A percentile compares a stretch with the other conserved stretches of the same genome.
phyloP scores from a whole-genome alignment of 345 rosid species.

The Arabidopsis arenosa region DNA sequence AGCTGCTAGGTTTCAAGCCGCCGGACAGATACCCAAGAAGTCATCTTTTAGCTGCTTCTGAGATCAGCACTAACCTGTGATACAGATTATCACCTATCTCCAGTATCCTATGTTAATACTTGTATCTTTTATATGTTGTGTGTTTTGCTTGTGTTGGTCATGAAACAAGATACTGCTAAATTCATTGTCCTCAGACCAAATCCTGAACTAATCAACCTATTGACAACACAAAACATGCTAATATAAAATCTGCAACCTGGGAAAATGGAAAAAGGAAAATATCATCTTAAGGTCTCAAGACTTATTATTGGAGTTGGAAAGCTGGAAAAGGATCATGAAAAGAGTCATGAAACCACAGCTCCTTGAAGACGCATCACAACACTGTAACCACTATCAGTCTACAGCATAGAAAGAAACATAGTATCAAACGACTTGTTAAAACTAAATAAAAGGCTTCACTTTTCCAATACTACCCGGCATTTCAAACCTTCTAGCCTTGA shows the following conservation, averaged over 20 bases:
- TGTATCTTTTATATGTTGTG: constrained; percentile 16
- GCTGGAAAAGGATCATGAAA: constrained; percentile 17
- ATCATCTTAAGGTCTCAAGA: constrained; percentile 13
- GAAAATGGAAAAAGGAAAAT: background rate
- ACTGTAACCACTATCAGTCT: constrained; percentile 38
- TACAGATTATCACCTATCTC: background rate
- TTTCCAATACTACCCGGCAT: constrained; percentile 22
- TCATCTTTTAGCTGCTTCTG: constrained; percentile 66
- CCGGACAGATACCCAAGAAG: constrained; percentile 70
- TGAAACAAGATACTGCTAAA: constrained; percentile 18
- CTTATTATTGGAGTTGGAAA: constrained; percentile 30
- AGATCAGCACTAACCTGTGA: constrained; percentile 24
- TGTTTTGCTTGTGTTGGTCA: constrained; percentile 25
- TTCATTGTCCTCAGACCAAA: background rate
- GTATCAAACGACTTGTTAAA: constrained; percentile 35
- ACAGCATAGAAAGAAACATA: constrained; percentile 23
- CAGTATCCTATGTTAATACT: constrained; percentile 1
- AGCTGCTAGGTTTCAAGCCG: constrained; percentile 79
- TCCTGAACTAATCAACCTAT: constrained; percentile 16
- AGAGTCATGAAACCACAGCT: constrained; percentile 35
- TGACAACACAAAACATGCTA: constrained; percentile 13
- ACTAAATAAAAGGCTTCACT: constrained; percentile 20
- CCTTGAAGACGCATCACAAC: constrained; percentile 23
- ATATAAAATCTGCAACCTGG: constrained; percentile 8
- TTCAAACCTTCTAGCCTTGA: constrained; percentile 35